Conservation (phyloP, 2,329 filamentous ascomycete species). For the Penicillium sp. region DNA sequence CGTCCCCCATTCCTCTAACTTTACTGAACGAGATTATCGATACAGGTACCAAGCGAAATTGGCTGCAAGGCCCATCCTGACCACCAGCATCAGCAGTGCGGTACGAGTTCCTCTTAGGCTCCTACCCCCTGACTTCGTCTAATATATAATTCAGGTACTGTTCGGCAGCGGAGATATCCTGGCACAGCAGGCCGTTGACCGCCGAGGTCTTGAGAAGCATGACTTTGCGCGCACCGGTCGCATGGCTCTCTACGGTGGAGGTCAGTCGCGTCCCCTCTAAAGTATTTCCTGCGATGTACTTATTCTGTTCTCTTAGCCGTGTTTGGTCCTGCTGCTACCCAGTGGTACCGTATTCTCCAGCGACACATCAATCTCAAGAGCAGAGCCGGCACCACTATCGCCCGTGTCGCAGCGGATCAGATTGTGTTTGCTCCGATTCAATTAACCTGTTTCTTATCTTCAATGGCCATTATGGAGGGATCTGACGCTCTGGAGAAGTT, state of each 20-base stretch:
- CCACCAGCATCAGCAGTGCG: slow-evolving; percentile 85
- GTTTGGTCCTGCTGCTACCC: slow-evolving; percentile 85
- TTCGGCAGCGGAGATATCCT: slow-evolving; percentile 90
- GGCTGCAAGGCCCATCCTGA: slow-evolving; percentile 78
- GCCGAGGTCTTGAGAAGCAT: slow-evolving; percentile 73
- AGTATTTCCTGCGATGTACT: not conserved
- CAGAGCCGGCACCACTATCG: slow-evolving; percentile 68
- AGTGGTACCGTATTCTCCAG: slow-evolving; percentile 81
- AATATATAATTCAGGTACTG: slow-evolving; percentile 59
- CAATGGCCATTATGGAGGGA: slow-evolving; percentile 82
- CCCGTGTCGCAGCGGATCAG: slow-evolving; percentile 80
- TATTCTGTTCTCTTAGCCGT: slow-evolving; percentile 49
- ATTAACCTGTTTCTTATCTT: slow-evolving; percentile 76
- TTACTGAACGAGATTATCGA: slow-evolving; percentile 16
- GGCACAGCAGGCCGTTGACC: slow-evolving; percentile 88
- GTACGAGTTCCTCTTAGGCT: slow-evolving; percentile 39
- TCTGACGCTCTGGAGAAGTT: slow-evolving; percentile 67
- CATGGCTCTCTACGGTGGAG: slow-evolving; percentile 52
- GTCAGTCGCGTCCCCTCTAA: slow-evolving; percentile 31
- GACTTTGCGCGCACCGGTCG: slow-evolving; percentile 55
- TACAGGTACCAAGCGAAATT: slow-evolving; percentile 82
- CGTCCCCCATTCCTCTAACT: not conserved
- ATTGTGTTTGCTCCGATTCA: slow-evolving; percentile 79
- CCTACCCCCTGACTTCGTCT: not conserved
- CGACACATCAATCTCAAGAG: slow-evolving; percentile 65